phyloP scores from a whole-genome alignment of 2,329 filamentous ascomycete genomes.

The Stagonosporopsis tanaceti region DNA sequence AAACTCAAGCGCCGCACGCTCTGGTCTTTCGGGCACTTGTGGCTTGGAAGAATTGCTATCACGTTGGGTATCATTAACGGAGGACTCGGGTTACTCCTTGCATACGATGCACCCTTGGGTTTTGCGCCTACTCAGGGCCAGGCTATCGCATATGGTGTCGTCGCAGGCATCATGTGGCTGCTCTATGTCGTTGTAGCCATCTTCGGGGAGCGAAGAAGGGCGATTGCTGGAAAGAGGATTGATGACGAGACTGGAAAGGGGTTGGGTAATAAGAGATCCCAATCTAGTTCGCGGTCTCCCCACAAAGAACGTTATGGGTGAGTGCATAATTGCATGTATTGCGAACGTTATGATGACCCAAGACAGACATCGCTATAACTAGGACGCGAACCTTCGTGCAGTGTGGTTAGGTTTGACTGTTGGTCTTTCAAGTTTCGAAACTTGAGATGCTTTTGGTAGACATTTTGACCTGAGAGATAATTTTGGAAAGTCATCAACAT shows the following conservation, averaged over 20 bases:
- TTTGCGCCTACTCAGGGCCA: conserved; percentile 37
- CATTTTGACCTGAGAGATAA: background rate
- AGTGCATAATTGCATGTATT: background rate
- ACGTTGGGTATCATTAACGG: conserved; percentile 64
- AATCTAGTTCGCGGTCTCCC: conserved; percentile 3
- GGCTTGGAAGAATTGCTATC: conserved; percentile 61
- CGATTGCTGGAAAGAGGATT: conserved; percentile 19
- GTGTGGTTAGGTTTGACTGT: background rate
- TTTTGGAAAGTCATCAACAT: background rate
- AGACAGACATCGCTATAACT: conserved; percentile 5
- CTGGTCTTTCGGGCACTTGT: conserved; percentile 61
- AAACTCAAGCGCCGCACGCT: conserved; percentile 54
- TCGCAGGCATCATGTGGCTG: conserved; percentile 47
- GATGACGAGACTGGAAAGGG: conserved; percentile 12
- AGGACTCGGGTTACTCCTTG: conserved; percentile 58
- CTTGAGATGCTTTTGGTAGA: background rate
- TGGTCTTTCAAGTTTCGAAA: too few species aligned
- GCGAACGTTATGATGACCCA: background rate
- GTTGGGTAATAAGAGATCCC: background rate
- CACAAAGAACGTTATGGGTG: conserved; percentile 16
- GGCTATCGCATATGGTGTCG: conserved; percentile 44
- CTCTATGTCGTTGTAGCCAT: conserved; percentile 40
- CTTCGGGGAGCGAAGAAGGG: conserved; percentile 38
- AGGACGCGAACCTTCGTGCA: background rate
- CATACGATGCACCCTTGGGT: conserved; percentile 37